These are phyloP conservation scores for Xylariales sp. DNA, from an alignment of 2,329 filamentous ascomycete genomes.

Conservation along the genomic window DNA sequence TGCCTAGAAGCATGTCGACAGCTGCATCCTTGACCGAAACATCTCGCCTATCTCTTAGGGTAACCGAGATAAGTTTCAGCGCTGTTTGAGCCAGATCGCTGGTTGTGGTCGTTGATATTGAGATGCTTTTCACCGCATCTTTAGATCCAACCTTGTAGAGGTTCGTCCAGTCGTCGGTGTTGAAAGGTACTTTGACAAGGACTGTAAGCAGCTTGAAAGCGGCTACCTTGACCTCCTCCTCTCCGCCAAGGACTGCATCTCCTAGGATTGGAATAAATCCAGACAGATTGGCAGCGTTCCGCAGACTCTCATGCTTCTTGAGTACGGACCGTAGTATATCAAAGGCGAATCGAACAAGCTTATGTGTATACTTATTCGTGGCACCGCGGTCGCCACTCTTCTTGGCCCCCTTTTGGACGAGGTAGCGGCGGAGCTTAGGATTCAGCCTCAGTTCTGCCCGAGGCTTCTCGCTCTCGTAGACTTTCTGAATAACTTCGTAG, in stretches of 20 bases:
- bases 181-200: slow-evolving; percentile 78
- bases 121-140: slow-evolving; percentile 79
- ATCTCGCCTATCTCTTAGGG: slow-evolving; percentile 75
- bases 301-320: slow-evolving; percentile 76
- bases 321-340: slow-evolving; percentile 83
- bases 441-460: slow-evolving; percentile 52
- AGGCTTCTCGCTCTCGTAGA: slow-evolving; percentile 62
- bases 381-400: slow-evolving; percentile 66
- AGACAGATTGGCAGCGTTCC: slow-evolving; percentile 72
- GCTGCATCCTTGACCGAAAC: slow-evolving; percentile 75
- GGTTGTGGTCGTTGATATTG: slow-evolving; percentile 70
- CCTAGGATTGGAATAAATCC: slow-evolving; percentile 88
- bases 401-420: slow-evolving; percentile 75
- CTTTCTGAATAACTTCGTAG: slow-evolving; percentile 87
- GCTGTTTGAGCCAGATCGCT: slow-evolving; percentile 83
- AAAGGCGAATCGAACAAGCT: slow-evolving; percentile 81
- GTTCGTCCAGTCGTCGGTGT: slow-evolving; percentile 59
- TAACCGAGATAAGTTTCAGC: slow-evolving; percentile 79
- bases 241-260: slow-evolving; percentile 75
- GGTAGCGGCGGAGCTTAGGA: slow-evolving; percentile 63
- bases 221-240: slow-evolving; percentile 90
- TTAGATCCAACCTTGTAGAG: slow-evolving; percentile 74
- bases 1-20: slow-evolving; percentile 75
- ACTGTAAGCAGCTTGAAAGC: slow-evolving; percentile 80
- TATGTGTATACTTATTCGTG: slow-evolving; percentile 78